These are phyloP conservation scores for Claviceps sp. DNA, from an alignment of 2,329 filamentous ascomycete genomes.

Conservation along the genomic window DNA sequence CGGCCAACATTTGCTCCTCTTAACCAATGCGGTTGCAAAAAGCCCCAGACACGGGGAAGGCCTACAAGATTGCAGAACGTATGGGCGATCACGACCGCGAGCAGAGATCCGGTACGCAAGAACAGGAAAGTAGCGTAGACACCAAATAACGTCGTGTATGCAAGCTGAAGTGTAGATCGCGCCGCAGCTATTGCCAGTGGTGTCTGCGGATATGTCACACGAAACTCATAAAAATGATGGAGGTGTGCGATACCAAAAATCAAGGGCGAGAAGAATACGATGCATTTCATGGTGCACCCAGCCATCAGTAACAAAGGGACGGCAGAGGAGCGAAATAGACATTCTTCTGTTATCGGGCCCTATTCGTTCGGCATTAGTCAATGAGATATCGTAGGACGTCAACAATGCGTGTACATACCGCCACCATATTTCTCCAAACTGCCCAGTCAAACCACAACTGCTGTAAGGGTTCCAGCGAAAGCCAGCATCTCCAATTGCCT, in stretches of 20 bases:
- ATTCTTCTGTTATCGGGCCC: slow-evolving; percentile 84
- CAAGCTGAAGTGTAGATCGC: slow-evolving; percentile 69
- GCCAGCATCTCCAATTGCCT: slow-evolving; percentile 53
- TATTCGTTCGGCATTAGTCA: slow-evolving; percentile 17
- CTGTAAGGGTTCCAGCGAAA: slow-evolving; percentile 38
- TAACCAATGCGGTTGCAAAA: slow-evolving; percentile 44
- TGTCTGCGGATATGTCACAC: slow-evolving; percentile 61
- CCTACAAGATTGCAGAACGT: slow-evolving; percentile 90
- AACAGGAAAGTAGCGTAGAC: slow-evolving; percentile 87
- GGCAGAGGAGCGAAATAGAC: slow-evolving; percentile 81
- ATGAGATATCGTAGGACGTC: not conserved
- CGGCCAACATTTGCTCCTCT: slow-evolving; percentile 11
- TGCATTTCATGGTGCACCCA: slow-evolving; percentile 38
- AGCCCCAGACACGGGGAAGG: slow-evolving; percentile 73
- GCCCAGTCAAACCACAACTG: slow-evolving; percentile 59
- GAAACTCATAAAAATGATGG: slow-evolving; percentile 93
- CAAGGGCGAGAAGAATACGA: slow-evolving; percentile 71
- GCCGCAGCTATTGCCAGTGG: slow-evolving; percentile 49
- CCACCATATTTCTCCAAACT: slow-evolving; percentile 75
- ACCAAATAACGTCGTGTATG: slow-evolving; percentile 86
- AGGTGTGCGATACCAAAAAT: slow-evolving; percentile 89
- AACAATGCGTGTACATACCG: slow-evolving; percentile 40
- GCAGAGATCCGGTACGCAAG: slow-evolving; percentile 69
- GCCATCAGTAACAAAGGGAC: slow-evolving; percentile 71
- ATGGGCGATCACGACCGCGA: slow-evolving; percentile 64